These are phyloP conservation scores for Gossypium stocksii DNA, from an alignment of 345 rosid genomes.

Conservation along the genomic window DNA sequence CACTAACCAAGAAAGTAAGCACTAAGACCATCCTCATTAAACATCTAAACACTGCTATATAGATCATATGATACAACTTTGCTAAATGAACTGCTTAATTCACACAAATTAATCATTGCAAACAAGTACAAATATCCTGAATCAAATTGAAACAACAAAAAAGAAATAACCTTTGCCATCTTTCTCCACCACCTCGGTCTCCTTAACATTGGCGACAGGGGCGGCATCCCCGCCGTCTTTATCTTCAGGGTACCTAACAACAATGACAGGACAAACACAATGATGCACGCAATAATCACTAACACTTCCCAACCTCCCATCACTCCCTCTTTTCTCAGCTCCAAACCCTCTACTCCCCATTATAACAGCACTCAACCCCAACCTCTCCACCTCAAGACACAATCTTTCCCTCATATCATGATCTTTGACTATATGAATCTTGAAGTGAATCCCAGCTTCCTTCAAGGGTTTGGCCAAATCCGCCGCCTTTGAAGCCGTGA, in stretches of 20 bases:
- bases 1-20: no score
- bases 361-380: slow-evolving; percentile 69
- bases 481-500: slow-evolving; percentile 56
- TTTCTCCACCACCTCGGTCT: slow-evolving; percentile 18
- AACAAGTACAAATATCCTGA: background rate
- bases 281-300: slow-evolving; percentile 64
- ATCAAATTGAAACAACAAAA: background rate
- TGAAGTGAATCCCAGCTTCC: slow-evolving; percentile 76
- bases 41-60: background rate
- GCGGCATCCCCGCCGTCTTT: slow-evolving; percentile 35
- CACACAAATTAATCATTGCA: background rate
- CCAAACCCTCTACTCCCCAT: slow-evolving; percentile 46
- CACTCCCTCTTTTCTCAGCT: slow-evolving; percentile 69
- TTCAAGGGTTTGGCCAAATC: slow-evolving; percentile 81
- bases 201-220: slow-evolving; percentile 38
- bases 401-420: slow-evolving; percentile 63
- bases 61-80: background rate
- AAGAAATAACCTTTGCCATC: slow-evolving; percentile 36
- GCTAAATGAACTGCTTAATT: background rate
- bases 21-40: background rate
- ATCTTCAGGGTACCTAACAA: slow-evolving; percentile 74
- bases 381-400: slow-evolving; percentile 80
- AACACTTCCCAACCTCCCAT: slow-evolving; percentile 82
- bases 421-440: slow-evolving; percentile 88
- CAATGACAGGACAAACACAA: slow-evolving; percentile 84